Evolutionary conservation across 371 early-diverging fungal genomes (phyloP).

Genomic region (Mortierella sp.): DNA sequence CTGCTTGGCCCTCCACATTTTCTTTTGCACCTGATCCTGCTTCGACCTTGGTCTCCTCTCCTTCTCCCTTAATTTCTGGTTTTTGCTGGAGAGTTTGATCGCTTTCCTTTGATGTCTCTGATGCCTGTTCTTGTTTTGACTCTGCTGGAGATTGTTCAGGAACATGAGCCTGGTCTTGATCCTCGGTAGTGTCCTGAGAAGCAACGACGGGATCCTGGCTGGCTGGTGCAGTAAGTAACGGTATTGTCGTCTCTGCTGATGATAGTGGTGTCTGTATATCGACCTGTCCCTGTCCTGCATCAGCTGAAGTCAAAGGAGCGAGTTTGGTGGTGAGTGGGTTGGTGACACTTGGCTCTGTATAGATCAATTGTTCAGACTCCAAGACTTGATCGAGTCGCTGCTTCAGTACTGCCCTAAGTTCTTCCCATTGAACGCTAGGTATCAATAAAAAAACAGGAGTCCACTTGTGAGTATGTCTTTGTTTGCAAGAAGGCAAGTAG

Average conservation of each 20-base stretch:
- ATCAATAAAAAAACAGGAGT: background rate
- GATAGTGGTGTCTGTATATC: background rate
- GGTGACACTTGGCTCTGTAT: constrained; percentile 34
- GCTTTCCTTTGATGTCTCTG: background rate
- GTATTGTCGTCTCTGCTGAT: background rate
- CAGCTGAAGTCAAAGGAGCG: constrained; percentile 3
- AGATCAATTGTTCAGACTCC: constrained; percentile 27
- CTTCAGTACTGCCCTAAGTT: constrained; percentile 22
- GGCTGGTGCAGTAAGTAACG: background rate
- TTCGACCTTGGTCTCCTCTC: constrained; percentile 1
- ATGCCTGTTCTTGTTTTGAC: background rate
- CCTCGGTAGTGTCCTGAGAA: background rate
- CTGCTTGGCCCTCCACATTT: background rate
- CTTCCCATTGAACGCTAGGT: constrained; percentile 42
- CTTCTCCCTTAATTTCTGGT: background rate
- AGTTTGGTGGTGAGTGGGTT: constrained; percentile 32
- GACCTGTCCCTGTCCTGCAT: background rate
- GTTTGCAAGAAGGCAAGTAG: no score
- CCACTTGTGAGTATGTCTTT: background rate
- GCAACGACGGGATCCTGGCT: background rate
- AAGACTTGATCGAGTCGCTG: constrained; percentile 26
- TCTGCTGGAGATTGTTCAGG: constrained; percentile 12
- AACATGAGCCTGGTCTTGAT: constrained; percentile 15
- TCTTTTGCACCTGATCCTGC: background rate
- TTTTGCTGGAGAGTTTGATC: no score